Conservation (phyloP, 441 rosid species). For the Sinapis alba region DNA sequence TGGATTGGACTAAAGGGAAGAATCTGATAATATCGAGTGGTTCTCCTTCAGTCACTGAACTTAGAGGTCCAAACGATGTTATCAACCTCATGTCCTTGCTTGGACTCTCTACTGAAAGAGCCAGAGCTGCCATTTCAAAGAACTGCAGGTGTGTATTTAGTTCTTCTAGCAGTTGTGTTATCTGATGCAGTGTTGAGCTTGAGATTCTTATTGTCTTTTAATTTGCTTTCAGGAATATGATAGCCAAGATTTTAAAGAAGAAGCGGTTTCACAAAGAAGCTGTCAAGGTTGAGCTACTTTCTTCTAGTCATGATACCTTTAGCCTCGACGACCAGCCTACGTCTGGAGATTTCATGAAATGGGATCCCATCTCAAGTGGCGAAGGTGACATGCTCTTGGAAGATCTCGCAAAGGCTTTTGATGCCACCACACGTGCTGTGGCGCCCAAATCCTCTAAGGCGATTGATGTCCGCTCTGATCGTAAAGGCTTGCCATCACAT, state of each 20-base stretch:
- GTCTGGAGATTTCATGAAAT: slow-evolving; percentile 61
- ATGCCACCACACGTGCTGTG: slow-evolving; percentile 44
- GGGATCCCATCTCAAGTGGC: slow-evolving; percentile 89
- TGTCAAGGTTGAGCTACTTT: slow-evolving; percentile 61
- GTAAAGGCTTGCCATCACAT: slow-evolving; percentile 49
- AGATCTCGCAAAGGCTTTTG: slow-evolving; percentile 64
- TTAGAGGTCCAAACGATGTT: slow-evolving; percentile 90
- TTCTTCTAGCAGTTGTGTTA: slow-evolving; percentile 4
- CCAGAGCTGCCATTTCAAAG: slow-evolving; percentile 76
- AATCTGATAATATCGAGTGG: slow-evolving; percentile 74
- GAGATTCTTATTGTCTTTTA: slow-evolving; percentile 14
- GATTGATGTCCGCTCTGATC: slow-evolving; percentile 58
- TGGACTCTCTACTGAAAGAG: slow-evolving; percentile 73
- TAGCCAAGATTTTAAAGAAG: slow-evolving; percentile 69
- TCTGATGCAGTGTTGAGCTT: neutral
- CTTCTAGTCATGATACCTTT: slow-evolving; percentile 40
- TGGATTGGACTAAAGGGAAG: slow-evolving; percentile 86
- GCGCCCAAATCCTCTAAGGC: slow-evolving; percentile 52
- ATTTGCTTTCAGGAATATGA: slow-evolving; percentile 55
- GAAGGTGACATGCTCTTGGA: slow-evolving; percentile 82
- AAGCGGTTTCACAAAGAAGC: slow-evolving; percentile 75
- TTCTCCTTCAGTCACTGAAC: slow-evolving; percentile 66
- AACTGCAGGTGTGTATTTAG: slow-evolving; percentile 67
- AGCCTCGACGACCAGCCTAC: too few species aligned
- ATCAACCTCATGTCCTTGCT: slow-evolving; percentile 72